These are phyloP conservation scores for Gastroboletus turbinatus DNA, from an alignment of 1,284 basidiomycete genomes.

Conservation along the genomic window DNA sequence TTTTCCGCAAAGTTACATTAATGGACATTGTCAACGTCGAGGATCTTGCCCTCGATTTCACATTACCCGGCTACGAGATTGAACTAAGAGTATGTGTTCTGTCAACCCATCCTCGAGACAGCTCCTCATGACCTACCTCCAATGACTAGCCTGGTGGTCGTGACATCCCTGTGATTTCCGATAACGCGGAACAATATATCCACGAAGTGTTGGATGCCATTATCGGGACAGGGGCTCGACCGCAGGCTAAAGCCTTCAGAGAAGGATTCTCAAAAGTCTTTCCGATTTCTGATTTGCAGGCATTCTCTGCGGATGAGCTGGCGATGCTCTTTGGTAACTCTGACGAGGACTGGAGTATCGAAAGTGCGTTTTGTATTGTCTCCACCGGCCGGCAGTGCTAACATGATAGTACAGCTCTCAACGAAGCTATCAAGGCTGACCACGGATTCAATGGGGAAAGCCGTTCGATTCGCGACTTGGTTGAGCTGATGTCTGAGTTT, in stretches of 20 bases:
- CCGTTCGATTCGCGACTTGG: slow-evolving; percentile 82
- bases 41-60: slow-evolving; percentile 93
- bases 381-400: background rate
- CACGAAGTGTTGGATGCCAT: slow-evolving; percentile 78
- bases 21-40: slow-evolving; percentile 71
- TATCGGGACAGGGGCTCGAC: slow-evolving; percentile 70
- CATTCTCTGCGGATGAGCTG: slow-evolving; percentile 93
- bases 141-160: slow-evolving; percentile 67
- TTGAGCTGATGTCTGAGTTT: slow-evolving; percentile 86
- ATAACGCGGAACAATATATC: slow-evolving; percentile 90
- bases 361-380: slow-evolving; percentile 58
- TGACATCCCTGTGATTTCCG: slow-evolving; percentile 76
- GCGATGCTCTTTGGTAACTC: slow-evolving; percentile 93
- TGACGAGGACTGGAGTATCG: slow-evolving; percentile 91
- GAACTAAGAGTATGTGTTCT: slow-evolving; percentile 71
- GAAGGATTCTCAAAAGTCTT: slow-evolving; percentile 95
- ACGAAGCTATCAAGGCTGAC: slow-evolving; percentile 92
- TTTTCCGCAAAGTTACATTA: slow-evolving; percentile 55
- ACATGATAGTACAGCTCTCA: slow-evolving; percentile 55
- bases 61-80: slow-evolving; percentile 92
- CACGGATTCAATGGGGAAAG: slow-evolving; percentile 98
- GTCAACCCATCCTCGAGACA: background rate
- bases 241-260: slow-evolving; percentile 83
- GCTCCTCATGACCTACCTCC: background rate
- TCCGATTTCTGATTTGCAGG: slow-evolving; percentile 85